These are phyloP conservation scores for Verticillium dahliae DNA, from an alignment of 2,329 filamentous ascomycete genomes.

Conservation along the genomic window DNA sequence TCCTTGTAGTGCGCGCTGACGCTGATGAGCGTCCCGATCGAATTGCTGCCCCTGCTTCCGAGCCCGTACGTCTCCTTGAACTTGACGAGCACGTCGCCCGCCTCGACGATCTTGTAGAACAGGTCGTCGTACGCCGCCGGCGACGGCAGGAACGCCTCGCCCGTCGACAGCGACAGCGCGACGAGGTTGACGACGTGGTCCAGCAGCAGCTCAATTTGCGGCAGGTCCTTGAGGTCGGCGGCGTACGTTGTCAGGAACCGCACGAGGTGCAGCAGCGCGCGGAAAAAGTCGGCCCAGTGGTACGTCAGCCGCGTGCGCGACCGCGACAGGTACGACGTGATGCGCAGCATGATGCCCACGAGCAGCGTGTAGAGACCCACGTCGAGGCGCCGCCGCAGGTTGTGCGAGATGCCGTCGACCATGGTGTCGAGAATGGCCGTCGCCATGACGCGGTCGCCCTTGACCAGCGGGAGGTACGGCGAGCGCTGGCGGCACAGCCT, in stretches of 20 bases:
- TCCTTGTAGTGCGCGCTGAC: slow-evolving; percentile 84
- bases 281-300: slow-evolving; percentile 95
- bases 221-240: slow-evolving; percentile 62
- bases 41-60: slow-evolving; percentile 52
- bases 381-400: slow-evolving; percentile 78
- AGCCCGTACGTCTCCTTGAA: slow-evolving; percentile 74
- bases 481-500: slow-evolving; percentile 85
- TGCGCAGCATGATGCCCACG: slow-evolving; percentile 73
- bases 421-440: slow-evolving; percentile 78
- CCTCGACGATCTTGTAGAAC: slow-evolving; percentile 97
- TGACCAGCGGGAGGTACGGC: slow-evolving; percentile 72
- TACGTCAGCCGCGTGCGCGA: slow-evolving; percentile 76
- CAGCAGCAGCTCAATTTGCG: slow-evolving; percentile 67
- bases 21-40: slow-evolving; percentile 77
- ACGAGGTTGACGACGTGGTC: slow-evolving; percentile 75
- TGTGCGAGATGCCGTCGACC: slow-evolving; percentile 90
- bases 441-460: slow-evolving; percentile 65
- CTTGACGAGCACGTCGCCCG: slow-evolving; percentile 71
- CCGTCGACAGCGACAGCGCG: slow-evolving; percentile 75
- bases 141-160: slow-evolving; percentile 85
- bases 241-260: slow-evolving; percentile 87
- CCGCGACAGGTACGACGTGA: slow-evolving; percentile 78
- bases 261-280: slow-evolving; percentile 77
- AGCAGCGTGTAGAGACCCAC: slow-evolving; percentile 77
- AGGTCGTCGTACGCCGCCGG: slow-evolving; percentile 88